A percentile compares a stretch with the other conserved stretches of the same genome.
phyloP scores from a whole-genome alignment of 2,329 filamentous ascomycete genomes.

The Chrysosphaeria jannelii region DNA sequence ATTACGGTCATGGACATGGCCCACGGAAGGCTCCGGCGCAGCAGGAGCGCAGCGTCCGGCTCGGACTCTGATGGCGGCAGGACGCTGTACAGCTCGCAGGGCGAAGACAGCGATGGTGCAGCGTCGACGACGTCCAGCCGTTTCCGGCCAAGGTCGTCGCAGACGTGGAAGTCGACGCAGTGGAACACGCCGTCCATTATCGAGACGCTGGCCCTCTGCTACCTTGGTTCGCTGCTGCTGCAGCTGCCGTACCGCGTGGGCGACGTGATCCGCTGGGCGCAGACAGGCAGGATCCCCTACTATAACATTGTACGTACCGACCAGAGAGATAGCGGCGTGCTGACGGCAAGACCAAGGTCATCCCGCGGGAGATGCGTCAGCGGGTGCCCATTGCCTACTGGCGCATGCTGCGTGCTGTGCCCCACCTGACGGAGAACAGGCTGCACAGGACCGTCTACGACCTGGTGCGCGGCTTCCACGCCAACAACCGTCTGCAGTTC shows the following conservation, averaged over 20 bases:
- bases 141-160: conserved; percentile 6
- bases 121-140: conserved; percentile 1
- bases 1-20: conserved; percentile 14
- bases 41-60: conserved; percentile 4
- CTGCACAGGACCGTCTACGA: conserved; percentile 35
- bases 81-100: conserved; percentile 4
- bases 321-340: too few species aligned
- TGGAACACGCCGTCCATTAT: conserved; percentile 34
- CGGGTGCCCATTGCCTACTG: conserved; percentile 32
- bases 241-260: conserved; percentile 46
- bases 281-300: conserved; percentile 38
- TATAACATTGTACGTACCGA: too few species aligned
- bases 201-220: conserved; percentile 52
- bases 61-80: conserved; percentile 2
- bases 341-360: conserved; percentile 22
- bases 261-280: conserved; percentile 40
- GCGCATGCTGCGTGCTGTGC: too few species aligned
- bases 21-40: too few species aligned
- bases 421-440: conserved; percentile 17
- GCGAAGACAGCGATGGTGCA: conserved; percentile 2
- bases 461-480: conserved; percentile 29
- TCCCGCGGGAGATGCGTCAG: conserved; percentile 34
- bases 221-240: conserved; percentile 46
- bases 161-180: conserved; percentile 15
- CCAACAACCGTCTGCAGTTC: conserved; percentile 38